Percentiles rank a stretch among this genome's conserved stretches.
Evolutionary conservation across 768 basidiomycete species (phyloP).

Genomic region (Russula olivacea): DNA sequence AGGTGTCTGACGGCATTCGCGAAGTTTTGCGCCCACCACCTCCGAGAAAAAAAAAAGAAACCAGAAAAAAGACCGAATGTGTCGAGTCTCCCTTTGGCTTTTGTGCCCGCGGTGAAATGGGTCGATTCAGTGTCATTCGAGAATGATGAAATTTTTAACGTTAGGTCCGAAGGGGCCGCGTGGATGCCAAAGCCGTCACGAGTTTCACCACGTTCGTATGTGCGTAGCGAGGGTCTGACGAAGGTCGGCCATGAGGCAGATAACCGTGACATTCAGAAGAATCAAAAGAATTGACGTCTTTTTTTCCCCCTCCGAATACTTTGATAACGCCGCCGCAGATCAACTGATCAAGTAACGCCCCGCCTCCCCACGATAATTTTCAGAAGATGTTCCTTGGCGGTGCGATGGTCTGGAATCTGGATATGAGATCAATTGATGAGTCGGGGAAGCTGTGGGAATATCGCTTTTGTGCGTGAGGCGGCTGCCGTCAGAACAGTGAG

Average conservation of each 20-base stretch:
- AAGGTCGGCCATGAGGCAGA: slow-evolving; percentile 18
- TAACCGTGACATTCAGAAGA: not conserved
- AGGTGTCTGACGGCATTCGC: not conserved
- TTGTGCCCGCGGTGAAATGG: slow-evolving; percentile 9
- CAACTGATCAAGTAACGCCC: not conserved
- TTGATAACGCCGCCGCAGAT: slow-evolving; percentile 5
- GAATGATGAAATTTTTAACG: not conserved
- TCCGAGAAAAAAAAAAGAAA: not conserved
- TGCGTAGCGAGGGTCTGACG: slow-evolving; percentile 1
- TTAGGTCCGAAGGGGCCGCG: slow-evolving; percentile 1
- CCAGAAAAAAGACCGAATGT: not conserved
- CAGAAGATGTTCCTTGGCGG: slow-evolving; percentile 1
- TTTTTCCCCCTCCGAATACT: not conserved
- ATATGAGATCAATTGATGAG: not conserved
- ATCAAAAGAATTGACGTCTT: not conserved
- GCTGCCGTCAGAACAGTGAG: slow-evolving; percentile 1
- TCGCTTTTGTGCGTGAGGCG: not conserved
- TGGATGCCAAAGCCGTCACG: not conserved
- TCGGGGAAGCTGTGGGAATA: not conserved
- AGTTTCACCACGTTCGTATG: not conserved
- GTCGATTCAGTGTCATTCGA: slow-evolving; percentile 1
- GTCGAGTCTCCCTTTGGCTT: not conserved
- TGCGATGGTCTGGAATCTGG: not conserved
- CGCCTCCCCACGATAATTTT: not conserved
- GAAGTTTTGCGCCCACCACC: not conserved